Evolutionary conservation across 495 filamentous ascomycete genomes (phyloP).

Genomic region (Xylaria curta): DNA sequence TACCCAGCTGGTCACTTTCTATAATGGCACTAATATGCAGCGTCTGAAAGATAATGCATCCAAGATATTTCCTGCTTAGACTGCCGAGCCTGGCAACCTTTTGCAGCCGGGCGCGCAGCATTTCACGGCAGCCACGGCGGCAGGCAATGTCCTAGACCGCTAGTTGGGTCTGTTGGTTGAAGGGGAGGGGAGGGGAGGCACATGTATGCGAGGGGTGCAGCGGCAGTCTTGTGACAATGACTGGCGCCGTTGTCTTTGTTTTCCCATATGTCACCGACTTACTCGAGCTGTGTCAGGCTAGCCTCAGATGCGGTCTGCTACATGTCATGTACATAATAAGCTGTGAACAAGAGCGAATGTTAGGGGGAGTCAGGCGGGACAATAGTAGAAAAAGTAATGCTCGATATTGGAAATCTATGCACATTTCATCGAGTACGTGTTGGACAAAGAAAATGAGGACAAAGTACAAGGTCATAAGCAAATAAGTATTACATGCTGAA

Average conservation of each 20-base stretch:
- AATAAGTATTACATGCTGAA: constrained; percentile 59
- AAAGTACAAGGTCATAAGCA: constrained; percentile 45
- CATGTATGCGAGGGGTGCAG: constrained; percentile 13
- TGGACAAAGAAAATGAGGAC: constrained; percentile 44
- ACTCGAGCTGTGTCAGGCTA: neutral
- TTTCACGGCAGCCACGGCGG: constrained; percentile 3
- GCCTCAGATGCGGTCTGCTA: neutral
- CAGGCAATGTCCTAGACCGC: constrained; percentile 19
- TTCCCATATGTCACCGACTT: neutral
- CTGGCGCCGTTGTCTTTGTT: constrained; percentile 13
- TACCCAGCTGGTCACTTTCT: neutral
- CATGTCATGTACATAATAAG: neutral
- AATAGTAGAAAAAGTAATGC: neutral
- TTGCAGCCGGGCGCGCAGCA: constrained; percentile 13
- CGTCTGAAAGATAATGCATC: neutral
- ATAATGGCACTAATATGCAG: neutral
- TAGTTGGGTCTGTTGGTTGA: constrained; percentile 8
- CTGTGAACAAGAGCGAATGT: too few relatives aligned
- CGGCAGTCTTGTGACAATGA: constrained; percentile 6
- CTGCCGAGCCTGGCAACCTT: constrained; percentile 6
- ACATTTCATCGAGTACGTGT: constrained; percentile 41
- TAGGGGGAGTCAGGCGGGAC: neutral
- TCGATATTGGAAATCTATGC: constrained; percentile 29
- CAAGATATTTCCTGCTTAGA: constrained; percentile 32
- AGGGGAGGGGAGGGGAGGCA: neutral